These are phyloP conservation scores for Macaranga tanarius DNA, from an alignment of 441 rosid species.

Conservation along the genomic window DNA sequence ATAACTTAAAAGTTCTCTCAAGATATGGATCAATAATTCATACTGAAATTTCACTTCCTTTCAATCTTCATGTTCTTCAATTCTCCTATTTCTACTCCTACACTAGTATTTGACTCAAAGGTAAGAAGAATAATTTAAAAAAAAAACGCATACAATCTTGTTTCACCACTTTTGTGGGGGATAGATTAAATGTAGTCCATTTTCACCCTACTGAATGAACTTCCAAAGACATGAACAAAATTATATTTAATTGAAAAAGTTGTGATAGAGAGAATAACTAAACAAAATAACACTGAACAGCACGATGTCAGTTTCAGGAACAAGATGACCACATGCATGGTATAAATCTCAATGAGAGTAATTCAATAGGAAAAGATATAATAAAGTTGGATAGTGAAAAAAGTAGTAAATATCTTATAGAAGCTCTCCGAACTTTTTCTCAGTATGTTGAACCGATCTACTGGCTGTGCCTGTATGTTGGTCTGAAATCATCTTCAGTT, in stretches of 20 bases:
- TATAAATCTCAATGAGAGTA: not conserved
- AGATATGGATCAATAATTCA: conserved; percentile 6
- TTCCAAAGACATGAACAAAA: no score
- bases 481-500: conserved; percentile 40
- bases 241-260: not conserved
- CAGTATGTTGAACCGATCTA: conserved; percentile 17
- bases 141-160: not conserved
- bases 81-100: conserved; percentile 2
- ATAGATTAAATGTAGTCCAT: not conserved
- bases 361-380: not conserved
- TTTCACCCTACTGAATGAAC: not conserved
- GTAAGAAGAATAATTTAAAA: not conserved
- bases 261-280: not conserved
- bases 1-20: not conserved
- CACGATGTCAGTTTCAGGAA: not conserved
- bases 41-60: conserved; percentile 1
- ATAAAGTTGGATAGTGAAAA: not conserved
- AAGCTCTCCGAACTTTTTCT: conserved; percentile 19
- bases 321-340: not conserved
- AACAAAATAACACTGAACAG: not conserved
- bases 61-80: not conserved
- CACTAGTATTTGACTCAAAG: not conserved
- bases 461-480: conserved; percentile 24
- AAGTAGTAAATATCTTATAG: conserved; percentile 38
- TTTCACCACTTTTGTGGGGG: not conserved